A percentile compares a stretch with the other conserved stretches of the same genome.
phyloP scores from a whole-genome alignment of 139 green algal genomes.

The Micractinium conductrix region DNA sequence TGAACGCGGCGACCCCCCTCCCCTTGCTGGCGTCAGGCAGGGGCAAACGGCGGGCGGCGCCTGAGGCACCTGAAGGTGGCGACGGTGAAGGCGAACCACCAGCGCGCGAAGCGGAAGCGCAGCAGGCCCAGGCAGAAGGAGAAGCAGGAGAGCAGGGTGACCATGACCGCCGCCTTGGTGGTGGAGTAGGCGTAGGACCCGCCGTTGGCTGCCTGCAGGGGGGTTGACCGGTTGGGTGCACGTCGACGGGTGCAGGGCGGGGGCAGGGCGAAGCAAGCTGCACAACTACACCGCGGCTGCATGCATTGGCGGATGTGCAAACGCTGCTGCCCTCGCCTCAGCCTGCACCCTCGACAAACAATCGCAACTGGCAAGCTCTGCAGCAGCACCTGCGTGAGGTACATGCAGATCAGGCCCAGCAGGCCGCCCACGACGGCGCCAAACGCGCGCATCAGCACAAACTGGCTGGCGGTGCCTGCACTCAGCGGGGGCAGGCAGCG shows the following conservation, averaged over 20 bases:
- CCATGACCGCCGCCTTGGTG: conserved; percentile 40
- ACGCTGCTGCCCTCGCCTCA: no score
- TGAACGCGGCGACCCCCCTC: no score
- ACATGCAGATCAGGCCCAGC: conserved; percentile 23
- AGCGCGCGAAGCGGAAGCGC: conserved; percentile 24
- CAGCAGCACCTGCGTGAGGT: conserved; percentile 36
- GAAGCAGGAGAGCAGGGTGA: not conserved
- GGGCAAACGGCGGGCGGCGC: no score
- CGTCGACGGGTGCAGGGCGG: no score
- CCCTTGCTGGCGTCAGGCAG: no score
- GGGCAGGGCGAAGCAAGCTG: no score
- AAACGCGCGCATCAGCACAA: conserved; percentile 33
- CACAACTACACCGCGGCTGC: no score
- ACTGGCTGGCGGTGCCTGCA: conserved; percentile 24
- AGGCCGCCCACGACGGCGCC: conserved; percentile 26
- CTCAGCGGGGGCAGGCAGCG: not conserved
- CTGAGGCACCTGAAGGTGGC: conserved; percentile 35
- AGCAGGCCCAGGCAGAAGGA: conserved; percentile 14
- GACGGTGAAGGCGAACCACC: conserved; percentile 42
- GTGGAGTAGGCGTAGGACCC: not conserved
- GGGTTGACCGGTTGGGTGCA: no score
- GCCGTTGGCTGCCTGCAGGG: conserved; percentile 38
- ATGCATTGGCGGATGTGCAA: no score
- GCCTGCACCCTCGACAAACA: no score
- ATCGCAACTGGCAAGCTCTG: no score